Evolutionary conservation across 306 rosid species (phyloP).

Genomic region (Vigna angularis): DNA sequence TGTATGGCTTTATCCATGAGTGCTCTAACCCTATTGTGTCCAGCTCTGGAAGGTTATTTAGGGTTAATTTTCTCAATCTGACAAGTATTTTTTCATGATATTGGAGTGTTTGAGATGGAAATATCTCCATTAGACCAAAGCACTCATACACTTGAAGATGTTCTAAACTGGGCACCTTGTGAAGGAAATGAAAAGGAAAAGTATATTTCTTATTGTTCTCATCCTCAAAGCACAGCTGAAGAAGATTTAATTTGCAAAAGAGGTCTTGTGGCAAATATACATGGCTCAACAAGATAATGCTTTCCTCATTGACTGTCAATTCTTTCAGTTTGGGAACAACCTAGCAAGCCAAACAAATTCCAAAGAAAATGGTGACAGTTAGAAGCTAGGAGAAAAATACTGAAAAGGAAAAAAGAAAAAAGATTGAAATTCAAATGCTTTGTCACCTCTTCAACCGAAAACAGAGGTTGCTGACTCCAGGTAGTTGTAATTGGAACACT

Average conservation of each 20-base stretch:
- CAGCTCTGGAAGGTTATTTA: neutral
- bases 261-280: neutral
- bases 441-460: neutral
- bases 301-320: neutral
- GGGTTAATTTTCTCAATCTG: neutral
- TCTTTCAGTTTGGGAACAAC: neutral
- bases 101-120: neutral
- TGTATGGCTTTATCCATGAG: constrained; percentile 10
- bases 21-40: constrained; percentile 19
- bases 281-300: neutral
- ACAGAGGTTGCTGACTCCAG: neutral
- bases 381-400: neutral
- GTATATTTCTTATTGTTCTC: neutral
- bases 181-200: neutral
- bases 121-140: constrained; percentile 9
- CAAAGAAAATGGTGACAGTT: neutral
- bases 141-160: neutral
- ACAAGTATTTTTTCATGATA: neutral
- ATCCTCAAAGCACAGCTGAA: neutral
- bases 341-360: neutral
- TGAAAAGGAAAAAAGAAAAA: neutral
- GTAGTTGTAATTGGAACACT: neutral
- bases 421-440: neutral
- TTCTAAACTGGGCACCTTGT: neutral
- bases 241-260: neutral